A percentile compares a stretch with the other conserved stretches of the same genome.
These are phyloP conservation scores for Cutaneotrichosporon cavernicola DNA, from an alignment of 1,284 basidiomycete genomes.

Conservation along the genomic window DNA sequence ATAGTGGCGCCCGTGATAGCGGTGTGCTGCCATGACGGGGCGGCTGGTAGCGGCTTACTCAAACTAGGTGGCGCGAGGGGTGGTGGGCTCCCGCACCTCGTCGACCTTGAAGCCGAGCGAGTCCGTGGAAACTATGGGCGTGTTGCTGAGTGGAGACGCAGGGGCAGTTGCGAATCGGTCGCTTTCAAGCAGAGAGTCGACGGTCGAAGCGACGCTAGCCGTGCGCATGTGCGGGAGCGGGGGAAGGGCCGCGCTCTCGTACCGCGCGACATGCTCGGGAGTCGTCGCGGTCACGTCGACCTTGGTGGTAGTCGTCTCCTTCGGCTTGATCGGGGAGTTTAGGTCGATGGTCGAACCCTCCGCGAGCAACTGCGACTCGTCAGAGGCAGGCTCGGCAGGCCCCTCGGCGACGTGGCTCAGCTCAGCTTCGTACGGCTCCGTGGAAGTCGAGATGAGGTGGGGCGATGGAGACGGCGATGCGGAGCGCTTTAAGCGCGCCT, in stretches of 20 bases:
- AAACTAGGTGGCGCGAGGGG: neutral
- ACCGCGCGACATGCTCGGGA: slow-evolving; percentile 14
- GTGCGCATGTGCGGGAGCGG: slow-evolving; percentile 10
- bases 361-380: slow-evolving; percentile 9
- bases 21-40: neutral
- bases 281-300: neutral
- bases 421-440: slow-evolving; percentile 8
- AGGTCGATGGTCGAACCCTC: neutral
- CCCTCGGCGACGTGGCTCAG: slow-evolving; percentile 6
- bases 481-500: slow-evolving; percentile 12
- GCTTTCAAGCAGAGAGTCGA: neutral
- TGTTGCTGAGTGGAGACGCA: neutral
- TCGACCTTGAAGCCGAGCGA: neutral
- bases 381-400: neutral
- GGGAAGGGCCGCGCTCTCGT: slow-evolving; percentile 18
- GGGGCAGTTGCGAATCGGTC: slow-evolving; percentile 6
- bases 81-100: neutral
- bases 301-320: neutral
- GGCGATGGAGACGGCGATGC: slow-evolving; percentile 14
- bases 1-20: neutral
- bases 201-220: neutral
- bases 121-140: neutral
- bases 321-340: neutral
- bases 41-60: neutral
- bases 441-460: neutral